Evolutionary conservation across 164 flowering plant species (phyloP).

Genomic region (Vitis cinerea): DNA sequence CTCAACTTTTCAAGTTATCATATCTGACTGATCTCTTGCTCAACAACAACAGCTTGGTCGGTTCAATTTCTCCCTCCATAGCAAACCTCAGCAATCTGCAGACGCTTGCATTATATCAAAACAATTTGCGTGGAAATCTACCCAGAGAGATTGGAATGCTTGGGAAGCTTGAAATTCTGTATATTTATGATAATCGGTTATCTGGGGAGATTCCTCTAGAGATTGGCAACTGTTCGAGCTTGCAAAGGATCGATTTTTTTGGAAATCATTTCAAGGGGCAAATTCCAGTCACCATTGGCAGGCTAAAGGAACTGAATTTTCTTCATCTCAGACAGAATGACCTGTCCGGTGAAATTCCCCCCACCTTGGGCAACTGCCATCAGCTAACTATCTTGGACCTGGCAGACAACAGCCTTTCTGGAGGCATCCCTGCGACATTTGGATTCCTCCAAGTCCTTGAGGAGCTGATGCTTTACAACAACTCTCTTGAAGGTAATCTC

Average conservation of each 20-base stretch:
- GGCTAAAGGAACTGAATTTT: constrained; percentile 55
- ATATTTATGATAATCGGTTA: constrained; percentile 75
- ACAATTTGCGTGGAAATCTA: constrained; percentile 56
- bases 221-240: constrained; percentile 82
- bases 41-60: constrained; percentile 76
- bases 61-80: constrained; percentile 57
- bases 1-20: constrained; percentile 47
- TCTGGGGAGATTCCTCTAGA: constrained; percentile 82
- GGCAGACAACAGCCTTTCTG: constrained; percentile 82
- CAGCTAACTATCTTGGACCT: constrained; percentile 64
- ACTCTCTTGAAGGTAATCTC: constrained; percentile 77
- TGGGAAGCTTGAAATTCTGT: constrained; percentile 58
- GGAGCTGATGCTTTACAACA: constrained; percentile 88
- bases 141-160: constrained; percentile 76
- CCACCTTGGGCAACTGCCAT: constrained; percentile 67
- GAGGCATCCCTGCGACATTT: constrained; percentile 61
- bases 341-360: constrained; percentile 72
- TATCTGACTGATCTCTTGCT: constrained; percentile 64
- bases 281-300: constrained; percentile 73
- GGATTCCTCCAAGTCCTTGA: constrained; percentile 54
- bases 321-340: constrained; percentile 84
- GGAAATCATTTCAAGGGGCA: constrained; percentile 75
- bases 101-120: constrained; percentile 66
- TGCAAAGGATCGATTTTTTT: constrained; percentile 76
- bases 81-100: constrained; percentile 67